Percentiles rank a stretch among this genome's conserved stretches.
phyloP scores from a whole-genome alignment of 257 asterid species.

The Plantago elongata region DNA sequence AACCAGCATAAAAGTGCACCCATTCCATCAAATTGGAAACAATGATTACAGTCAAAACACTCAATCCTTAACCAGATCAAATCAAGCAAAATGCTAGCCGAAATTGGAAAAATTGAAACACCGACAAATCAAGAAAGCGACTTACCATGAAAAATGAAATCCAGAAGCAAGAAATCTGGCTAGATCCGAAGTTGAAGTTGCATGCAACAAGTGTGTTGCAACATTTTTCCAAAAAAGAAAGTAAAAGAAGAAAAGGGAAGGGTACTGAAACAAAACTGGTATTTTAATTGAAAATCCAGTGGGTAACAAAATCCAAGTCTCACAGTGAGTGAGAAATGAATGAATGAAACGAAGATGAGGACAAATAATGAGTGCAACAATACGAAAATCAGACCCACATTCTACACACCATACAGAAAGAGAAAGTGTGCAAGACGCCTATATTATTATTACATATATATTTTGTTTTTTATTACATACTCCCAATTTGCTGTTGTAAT shows the following conservation, averaged over 20 bases:
- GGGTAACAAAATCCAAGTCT: conserved; percentile 26
- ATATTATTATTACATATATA: too few relatives aligned
- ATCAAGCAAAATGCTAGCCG: conserved; percentile 29
- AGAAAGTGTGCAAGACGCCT: too few relatives aligned
- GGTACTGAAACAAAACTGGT: too few relatives aligned
- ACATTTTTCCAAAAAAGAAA: conserved; percentile 10
- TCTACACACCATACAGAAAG: conserved; percentile 10
- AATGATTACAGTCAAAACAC: conserved; percentile 16
- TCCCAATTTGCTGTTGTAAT: not conserved
- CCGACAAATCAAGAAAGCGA: conserved; percentile 6
- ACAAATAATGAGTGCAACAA: conserved; percentile 6
- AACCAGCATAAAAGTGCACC: too few relatives aligned
- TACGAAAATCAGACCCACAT: conserved; percentile 37
- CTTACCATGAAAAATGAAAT: conserved; percentile 27
- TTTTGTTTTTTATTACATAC: not conserved
- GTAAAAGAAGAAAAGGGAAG: too few relatives aligned
- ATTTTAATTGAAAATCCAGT: not conserved
- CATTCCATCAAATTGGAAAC: not conserved
- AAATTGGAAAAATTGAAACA: conserved; percentile 12
- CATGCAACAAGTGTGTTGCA: conserved; percentile 41
- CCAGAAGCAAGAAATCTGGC: conserved; percentile 22
- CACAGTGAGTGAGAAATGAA: conserved; percentile 17
- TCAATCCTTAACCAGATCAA: conserved; percentile 23
- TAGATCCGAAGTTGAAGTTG: conserved; percentile 30
- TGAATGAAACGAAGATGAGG: conserved; percentile 2